These are phyloP conservation scores for Fusarium oligoseptatum DNA, from an alignment of 2,329 filamentous ascomycete species.

Conservation along the genomic window DNA sequence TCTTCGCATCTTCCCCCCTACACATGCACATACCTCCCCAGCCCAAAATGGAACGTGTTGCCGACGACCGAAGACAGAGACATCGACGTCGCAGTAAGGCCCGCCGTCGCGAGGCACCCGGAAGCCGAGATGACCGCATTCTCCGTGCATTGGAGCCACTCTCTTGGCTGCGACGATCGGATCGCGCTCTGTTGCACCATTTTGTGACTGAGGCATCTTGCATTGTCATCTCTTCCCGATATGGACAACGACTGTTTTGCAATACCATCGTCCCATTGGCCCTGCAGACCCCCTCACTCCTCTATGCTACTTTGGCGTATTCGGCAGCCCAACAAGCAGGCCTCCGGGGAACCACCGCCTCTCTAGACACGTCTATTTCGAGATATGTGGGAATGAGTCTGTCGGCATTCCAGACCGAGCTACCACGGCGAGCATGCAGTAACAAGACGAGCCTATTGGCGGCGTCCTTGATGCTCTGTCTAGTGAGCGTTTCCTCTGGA, in stretches of 20 bases:
- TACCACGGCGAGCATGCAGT: neutral
- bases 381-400: conserved; percentile 6
- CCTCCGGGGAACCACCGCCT: neutral
- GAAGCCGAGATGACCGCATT: neutral
- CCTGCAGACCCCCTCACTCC: neutral
- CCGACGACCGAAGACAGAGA: neutral
- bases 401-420: neutral
- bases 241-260: neutral
- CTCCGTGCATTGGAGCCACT: neutral
- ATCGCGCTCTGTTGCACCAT: neutral
- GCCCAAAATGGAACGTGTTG: conserved; percentile 7
- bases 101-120: neutral
- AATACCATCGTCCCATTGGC: conserved; percentile 4
- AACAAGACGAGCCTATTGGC: neutral
- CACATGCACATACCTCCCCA: neutral
- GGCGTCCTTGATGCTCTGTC: neutral
- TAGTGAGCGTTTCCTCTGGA: neutral
- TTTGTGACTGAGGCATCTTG: neutral
- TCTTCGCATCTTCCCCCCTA: neutral
- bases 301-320: neutral
- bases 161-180: neutral
- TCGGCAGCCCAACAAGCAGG: neutral
- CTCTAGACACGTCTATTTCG: neutral
- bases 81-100: neutral
- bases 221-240: neutral